phyloP scores from a whole-genome alignment of 768 basidiomycete species.

The Rhizopogon sp. region DNA sequence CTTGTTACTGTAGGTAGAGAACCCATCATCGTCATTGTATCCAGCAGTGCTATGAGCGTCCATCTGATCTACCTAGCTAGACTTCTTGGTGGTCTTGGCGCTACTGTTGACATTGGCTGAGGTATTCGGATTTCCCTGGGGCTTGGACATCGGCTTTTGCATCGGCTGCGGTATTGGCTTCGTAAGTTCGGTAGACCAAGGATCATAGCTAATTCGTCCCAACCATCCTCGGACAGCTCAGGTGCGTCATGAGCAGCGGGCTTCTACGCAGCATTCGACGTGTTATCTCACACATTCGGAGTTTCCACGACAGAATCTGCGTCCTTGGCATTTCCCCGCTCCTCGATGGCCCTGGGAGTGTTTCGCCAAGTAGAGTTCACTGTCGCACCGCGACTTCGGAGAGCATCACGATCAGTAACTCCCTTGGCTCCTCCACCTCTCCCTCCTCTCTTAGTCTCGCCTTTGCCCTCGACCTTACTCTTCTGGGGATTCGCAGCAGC shows the following conservation, averaged over 20 bases:
- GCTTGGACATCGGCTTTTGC: too few relatives aligned
- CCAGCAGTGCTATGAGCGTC: constrained; percentile 11
- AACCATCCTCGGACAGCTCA: constrained; percentile 15
- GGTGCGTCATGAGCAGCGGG: constrained; percentile 6
- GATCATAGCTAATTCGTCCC: constrained; percentile 15
- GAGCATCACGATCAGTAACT: constrained; percentile 3
- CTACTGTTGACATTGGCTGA: background rate
- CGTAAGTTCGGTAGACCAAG: constrained; percentile 11
- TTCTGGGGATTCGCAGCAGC: constrained; percentile 10
- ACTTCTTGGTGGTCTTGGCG: background rate
- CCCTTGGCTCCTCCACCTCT: background rate
- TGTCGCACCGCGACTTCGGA: constrained; percentile 24
- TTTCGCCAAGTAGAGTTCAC: constrained; percentile 28
- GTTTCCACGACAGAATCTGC: background rate
- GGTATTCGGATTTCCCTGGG: too few relatives aligned
- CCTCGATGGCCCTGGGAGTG: constrained; percentile 19
- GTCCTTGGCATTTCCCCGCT: constrained; percentile 14
- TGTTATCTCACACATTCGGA: constrained; percentile 16
- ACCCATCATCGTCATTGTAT: background rate
- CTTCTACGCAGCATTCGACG: constrained; percentile 4
- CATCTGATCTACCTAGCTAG: constrained; percentile 25
- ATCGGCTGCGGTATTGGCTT: background rate
- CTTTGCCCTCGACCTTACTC: background rate
- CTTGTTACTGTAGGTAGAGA: constrained; percentile 9
- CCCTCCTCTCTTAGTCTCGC: background rate